These are phyloP conservation scores for Calonectria multiphialidica DNA, from an alignment of 2,329 filamentous ascomycete species.

Conservation along the genomic window DNA sequence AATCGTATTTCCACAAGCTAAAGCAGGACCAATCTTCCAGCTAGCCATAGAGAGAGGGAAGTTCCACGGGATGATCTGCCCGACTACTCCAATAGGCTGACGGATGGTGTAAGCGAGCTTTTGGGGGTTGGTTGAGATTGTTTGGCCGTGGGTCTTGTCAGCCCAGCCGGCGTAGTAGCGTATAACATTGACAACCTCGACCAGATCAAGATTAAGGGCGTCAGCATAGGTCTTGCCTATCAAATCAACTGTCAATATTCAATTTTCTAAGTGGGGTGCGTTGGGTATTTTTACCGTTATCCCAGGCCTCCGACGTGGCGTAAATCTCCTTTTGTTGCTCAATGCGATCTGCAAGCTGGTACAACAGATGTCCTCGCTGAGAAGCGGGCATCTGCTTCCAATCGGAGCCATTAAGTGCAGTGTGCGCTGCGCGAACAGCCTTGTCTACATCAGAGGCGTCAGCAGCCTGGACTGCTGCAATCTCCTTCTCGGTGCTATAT, in stretches of 20 bases:
- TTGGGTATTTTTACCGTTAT: constrained; percentile 50
- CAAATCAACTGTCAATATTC: background rate
- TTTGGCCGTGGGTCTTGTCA: constrained; percentile 87
- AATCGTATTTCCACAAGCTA: constrained; percentile 78
- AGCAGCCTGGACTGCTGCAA: constrained; percentile 45
- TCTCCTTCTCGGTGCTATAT: constrained; percentile 44
- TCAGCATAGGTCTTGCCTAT: constrained; percentile 72
- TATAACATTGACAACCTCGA: constrained; percentile 51
- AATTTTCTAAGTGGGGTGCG: background rate
- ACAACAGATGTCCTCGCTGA: constrained; percentile 75
- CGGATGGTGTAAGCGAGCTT: constrained; percentile 83
- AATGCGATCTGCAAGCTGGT: constrained; percentile 71
- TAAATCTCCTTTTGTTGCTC: constrained; percentile 68
- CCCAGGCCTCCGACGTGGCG: constrained; percentile 77
- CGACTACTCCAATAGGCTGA: constrained; percentile 74
- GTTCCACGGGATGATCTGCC: constrained; percentile 90
- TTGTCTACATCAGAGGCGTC: constrained; percentile 45
- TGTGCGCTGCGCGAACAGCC: constrained; percentile 62
- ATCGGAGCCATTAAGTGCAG: constrained; percentile 73
- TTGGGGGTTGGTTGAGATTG: constrained; percentile 78
- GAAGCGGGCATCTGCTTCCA: constrained; percentile 77
- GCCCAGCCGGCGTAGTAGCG: constrained; percentile 76
- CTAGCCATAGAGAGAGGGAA: constrained; percentile 82
- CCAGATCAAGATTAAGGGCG: constrained; percentile 71
- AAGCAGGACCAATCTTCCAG: constrained; percentile 83